These are phyloP conservation scores for Penicillium digitatum DNA, from an alignment of 2,329 filamentous ascomycete genomes.

Conservation along the genomic window DNA sequence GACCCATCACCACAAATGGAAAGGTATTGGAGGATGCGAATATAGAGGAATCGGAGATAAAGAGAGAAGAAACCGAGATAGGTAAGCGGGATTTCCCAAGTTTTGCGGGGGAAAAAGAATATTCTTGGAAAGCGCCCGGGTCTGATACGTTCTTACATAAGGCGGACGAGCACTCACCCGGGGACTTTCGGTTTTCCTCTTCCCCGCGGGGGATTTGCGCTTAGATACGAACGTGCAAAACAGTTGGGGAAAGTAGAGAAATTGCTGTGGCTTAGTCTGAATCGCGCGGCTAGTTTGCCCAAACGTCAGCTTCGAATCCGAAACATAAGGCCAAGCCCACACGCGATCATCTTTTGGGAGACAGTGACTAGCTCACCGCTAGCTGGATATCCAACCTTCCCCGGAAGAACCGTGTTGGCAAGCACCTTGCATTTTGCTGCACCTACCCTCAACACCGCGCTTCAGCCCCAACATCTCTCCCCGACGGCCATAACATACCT, in stretches of 20 bases:
- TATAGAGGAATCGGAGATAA: background rate
- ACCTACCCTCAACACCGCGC: background rate
- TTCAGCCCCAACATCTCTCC: background rate
- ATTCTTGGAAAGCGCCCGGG: background rate
- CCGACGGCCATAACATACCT: background rate
- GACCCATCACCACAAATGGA: slow-evolving; percentile 12
- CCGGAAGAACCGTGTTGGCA: slow-evolving; percentile 11
- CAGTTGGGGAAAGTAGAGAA: background rate
- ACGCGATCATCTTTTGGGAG: slow-evolving; percentile 17
- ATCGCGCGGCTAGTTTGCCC: background rate
- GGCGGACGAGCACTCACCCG: slow-evolving; percentile 17
- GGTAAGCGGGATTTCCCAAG: slow-evolving; percentile 3
- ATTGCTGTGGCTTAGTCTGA: background rate
- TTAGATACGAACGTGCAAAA: slow-evolving; percentile 1
- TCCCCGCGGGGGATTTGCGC: slow-evolving; percentile 17
- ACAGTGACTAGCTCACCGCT: slow-evolving; percentile 19
- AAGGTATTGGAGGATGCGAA: background rate
- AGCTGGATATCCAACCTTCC: slow-evolving; percentile 13
- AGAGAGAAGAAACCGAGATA: background rate
- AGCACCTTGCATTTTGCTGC: background rate
- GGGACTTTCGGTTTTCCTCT: slow-evolving; percentile 9
- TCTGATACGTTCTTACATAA: background rate
- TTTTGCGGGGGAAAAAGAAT: slow-evolving; percentile 1
- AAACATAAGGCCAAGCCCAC: background rate
- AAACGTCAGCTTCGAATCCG: background rate